Base-by-base conservation (phyloP, 1,284 basidiomycete genomes). In the Cerrena zonata region DNA sequence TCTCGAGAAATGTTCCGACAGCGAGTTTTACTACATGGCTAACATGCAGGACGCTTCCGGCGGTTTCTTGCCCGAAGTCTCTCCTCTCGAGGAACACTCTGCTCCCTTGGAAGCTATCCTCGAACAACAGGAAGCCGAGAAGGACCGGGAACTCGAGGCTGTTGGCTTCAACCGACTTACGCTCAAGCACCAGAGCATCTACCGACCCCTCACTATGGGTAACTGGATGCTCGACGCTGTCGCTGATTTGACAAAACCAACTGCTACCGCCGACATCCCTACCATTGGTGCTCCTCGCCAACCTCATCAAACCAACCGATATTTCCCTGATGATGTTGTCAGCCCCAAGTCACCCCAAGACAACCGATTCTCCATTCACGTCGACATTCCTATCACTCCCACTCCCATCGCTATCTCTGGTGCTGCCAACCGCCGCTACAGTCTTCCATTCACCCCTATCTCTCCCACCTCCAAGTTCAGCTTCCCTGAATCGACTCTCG, bases 191-290 rank as follows among this genome's bases (percentile, higher is more conserved):
- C 69, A 69, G 52, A 73, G 68, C 52, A 58, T 74, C 5, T 65
- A 66, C 50, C 66, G 67, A 2, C 69, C 70, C 3, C 57, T 71
- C 54, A 67, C 68, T 4, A 61, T 83, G 38, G 80, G 80, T 34
- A 79, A 79, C 56, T 89, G 87, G 88, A 89, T 89, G 86, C 77
- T 88, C 51, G 86, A 89, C 41, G 86, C 77, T 49, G 76, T 89
- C 27, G 74, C 79, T 0, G 85, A 87, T 52, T 66, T 89, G n/a
- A 82, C 82, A 3, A 63, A 65, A 45, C 48, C 59, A 2, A 45
- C 53, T 13, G 26, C 49, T 38, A 53, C 46, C 26, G 54, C 38
- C 15, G 52, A 60, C 46, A 53, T 57, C 1, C 56, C 58, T 22
- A 51, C 61, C 5, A 45, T 59, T 18, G 55, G 57, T 10, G 51